phyloP scores from a whole-genome alignment of 2,329 filamentous ascomycete genomes.

The Trichoderma breve region DNA sequence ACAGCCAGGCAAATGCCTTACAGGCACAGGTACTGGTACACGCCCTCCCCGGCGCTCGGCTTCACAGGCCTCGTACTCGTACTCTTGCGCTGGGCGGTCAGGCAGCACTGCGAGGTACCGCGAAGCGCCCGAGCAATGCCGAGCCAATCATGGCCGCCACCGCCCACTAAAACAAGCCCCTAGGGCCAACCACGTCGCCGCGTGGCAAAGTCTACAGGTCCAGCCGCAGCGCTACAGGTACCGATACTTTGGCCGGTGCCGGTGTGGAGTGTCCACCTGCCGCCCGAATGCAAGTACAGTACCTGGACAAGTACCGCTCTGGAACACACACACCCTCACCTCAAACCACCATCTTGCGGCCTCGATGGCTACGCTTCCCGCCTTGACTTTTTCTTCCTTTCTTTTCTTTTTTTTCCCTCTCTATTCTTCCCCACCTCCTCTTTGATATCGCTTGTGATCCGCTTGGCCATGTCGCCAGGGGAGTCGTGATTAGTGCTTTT shows the following conservation, averaged over 20 bases:
- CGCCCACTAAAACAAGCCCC: background rate
- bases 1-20: background rate
- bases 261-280: constrained; percentile 15
- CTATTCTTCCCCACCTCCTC: constrained; percentile 12
- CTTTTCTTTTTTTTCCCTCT: background rate
- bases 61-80: constrained; percentile 8
- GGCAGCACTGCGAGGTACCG: constrained; percentile 10
- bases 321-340: constrained; percentile 3
- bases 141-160: background rate
- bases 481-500: constrained; percentile 25
- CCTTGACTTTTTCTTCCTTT: background rate
- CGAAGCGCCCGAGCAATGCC: constrained; percentile 7
- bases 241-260: constrained; percentile 10
- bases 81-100: constrained; percentile 11
- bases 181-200: constrained; percentile 13
- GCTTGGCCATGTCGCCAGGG: constrained; percentile 28
- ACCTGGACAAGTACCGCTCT: constrained; percentile 10
- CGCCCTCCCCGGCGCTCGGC: background rate
- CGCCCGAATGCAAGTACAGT: constrained; percentile 15
- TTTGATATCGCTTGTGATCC: constrained; percentile 16
- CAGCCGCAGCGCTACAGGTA: background rate
- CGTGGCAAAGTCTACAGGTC: background rate
- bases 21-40: background rate
- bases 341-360: background rate
- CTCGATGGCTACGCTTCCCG: constrained; percentile 2